phyloP scores from a whole-genome alignment of 73 alveolate genomes.

The Paramecium sonneborni region DNA sequence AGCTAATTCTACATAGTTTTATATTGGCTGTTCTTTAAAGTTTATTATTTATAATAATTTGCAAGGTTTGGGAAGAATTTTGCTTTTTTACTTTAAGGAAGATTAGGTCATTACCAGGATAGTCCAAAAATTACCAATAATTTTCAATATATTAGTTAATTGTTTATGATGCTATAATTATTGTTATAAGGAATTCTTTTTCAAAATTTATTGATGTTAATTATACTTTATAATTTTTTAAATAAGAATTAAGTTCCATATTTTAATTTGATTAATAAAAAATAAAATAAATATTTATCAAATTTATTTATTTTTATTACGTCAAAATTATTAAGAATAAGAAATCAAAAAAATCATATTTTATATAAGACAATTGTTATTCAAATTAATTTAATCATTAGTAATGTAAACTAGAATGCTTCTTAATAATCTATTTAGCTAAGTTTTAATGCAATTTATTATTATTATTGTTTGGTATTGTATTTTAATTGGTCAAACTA shows the following conservation, averaged over 20 bases:
- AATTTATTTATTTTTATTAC: too few species aligned
- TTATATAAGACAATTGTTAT: background rate
- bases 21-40: background rate
- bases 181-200: background rate
- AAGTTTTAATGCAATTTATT: background rate
- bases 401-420: conserved; percentile 54
- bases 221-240: too few species aligned
- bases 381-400: background rate
- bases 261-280: background rate
- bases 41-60: background rate
- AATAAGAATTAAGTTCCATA: background rate
- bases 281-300: too few species aligned
- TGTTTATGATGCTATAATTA: background rate
- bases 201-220: too few species aligned
- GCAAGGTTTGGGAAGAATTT: background rate
- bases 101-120: background rate
- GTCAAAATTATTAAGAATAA: too few species aligned
- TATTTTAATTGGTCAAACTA: background rate
- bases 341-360: too few species aligned
- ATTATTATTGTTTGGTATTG: background rate
- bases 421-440: background rate
- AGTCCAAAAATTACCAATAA: background rate
- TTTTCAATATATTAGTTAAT: background rate
- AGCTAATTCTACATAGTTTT: background rate
- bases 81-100: background rate